Conservation (phyloP, 2,329 filamentous ascomycete genomes). For the Xylaria multiplex region DNA sequence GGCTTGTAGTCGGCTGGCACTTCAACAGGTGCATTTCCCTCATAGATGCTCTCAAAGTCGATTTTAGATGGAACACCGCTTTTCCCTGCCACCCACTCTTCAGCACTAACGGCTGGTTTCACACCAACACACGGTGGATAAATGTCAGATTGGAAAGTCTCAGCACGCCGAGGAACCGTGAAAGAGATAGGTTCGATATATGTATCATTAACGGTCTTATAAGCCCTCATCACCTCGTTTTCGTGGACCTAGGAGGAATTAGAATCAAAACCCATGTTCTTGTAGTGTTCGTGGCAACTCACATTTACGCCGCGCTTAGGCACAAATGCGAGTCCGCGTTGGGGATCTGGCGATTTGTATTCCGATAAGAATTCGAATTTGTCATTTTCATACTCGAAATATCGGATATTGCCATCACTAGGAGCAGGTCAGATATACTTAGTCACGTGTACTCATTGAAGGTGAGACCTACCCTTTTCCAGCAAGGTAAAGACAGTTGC, state of each 20-base stretch:
- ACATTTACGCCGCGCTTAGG: conserved; percentile 95
- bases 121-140: conserved; percentile 85
- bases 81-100: conserved; percentile 90
- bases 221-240: conserved; percentile 94
- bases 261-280: conserved; percentile 13
- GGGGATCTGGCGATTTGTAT: conserved; percentile 95
- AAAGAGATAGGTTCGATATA: conserved; percentile 98
- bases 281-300: conserved; percentile 45
- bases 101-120: conserved; percentile 81
- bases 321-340: conserved; percentile 92
- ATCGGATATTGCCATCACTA: conserved; percentile 97
- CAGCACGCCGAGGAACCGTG: conserved; percentile 91
- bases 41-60: conserved; percentile 90
- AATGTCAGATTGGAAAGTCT: conserved; percentile 97
- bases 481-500: conserved; percentile 92
- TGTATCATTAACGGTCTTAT: conserved; percentile 94
- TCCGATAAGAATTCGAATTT: conserved; percentile 98
- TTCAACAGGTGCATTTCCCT: conserved; percentile 82
- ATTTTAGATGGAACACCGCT: conserved; percentile 88
- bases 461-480: conserved; percentile 82
- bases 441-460: conserved; percentile 17
- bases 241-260: conserved; percentile 74
- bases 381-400: conserved; percentile 98
- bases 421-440: conserved; percentile 41
- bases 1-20: conserved; percentile 76